Evolutionary conservation across 352 stramenopile species (phyloP).

Genomic region (Phytophthora pseudosyringae): DNA sequence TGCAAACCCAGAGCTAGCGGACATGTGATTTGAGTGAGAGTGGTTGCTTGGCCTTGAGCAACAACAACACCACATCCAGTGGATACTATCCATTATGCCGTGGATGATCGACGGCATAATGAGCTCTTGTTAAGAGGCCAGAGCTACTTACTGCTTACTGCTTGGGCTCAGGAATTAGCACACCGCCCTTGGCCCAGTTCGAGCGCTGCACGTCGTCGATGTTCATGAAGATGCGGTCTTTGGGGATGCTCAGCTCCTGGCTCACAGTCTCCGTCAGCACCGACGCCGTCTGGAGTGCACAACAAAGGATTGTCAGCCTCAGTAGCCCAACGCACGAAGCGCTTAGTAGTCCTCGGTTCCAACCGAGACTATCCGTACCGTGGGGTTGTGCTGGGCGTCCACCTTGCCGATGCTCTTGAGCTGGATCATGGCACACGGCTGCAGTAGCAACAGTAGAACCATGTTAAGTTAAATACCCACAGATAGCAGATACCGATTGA

Average conservation of each 20-base stretch:
- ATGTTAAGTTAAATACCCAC: no score
- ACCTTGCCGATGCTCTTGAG: conserved; percentile 63
- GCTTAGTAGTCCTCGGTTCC: neutral
- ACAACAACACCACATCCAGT: neutral
- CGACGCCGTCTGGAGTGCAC: conserved; percentile 42
- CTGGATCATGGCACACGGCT: conserved; percentile 67
- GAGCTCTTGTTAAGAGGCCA: neutral
- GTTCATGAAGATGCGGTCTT: conserved; percentile 63
- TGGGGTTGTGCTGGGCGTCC: conserved; percentile 54
- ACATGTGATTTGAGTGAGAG: no score
- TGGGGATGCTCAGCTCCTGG: conserved; percentile 44
- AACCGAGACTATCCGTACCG: conserved; percentile 24
- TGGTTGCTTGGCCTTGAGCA: neutral
- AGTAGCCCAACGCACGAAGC: neutral
- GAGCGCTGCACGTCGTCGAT: conserved; percentile 53
- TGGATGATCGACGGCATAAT: no score
- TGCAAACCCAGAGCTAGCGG: no score
- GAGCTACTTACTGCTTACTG: conserved; percentile 20
- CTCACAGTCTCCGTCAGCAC: conserved; percentile 51
- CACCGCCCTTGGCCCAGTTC: conserved; percentile 55
- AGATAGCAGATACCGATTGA: no score
- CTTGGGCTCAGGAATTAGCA: conserved; percentile 43
- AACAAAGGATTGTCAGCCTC: neutral
- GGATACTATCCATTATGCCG: no score
- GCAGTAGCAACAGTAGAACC: neutral